Base-by-base conservation (phyloP, 2,329 filamentous ascomycete genomes). In the Aureobasidium sp. region DNA sequence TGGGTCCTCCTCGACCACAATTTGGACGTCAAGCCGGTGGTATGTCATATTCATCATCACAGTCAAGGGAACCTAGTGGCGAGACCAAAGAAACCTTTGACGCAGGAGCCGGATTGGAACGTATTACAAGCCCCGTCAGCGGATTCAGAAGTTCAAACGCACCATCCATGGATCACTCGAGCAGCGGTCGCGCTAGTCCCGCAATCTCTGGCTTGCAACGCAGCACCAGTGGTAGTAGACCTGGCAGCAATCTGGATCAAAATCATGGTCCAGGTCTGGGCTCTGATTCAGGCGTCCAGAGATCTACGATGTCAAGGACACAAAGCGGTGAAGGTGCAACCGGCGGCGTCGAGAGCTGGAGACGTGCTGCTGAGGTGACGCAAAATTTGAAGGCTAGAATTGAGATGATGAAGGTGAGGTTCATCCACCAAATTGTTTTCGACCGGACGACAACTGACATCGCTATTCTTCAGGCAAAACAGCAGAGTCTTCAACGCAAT, bases 311-410 rank as follows among this genome's bases (percentile, higher is more conserved):
- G 16, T 40, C 48, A 16, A 51, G 37, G 37, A 19, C 37, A 11
- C 35, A 40, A 24, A 32, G 17, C 25, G 45, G 25, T 44, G 55
- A 27, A 24, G 45, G 45, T 16, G 53, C 39, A 17, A 47, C 53
- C 25, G 27, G 53, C 25, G 83, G 83, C 1, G 83, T 84, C 16
- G 93, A 98, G 73, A 97, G 90, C 67, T 98, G 93, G 93, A 94
- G 90, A 74, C 79, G 93, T 61, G 93, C 93, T 16, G 93, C 93
- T 2, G 93, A 98, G 74, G 93, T 98, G 55, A 98, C 93, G 52
- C 96, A 90, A 70, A 93, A 96, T 68, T 71, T 98, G 64, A 98
- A 97, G 75, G 90, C 91, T 49, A 83, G 93, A 67, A 98, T 98
- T 69, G 93, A 97, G 75, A 87, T 93, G 76, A 98, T 98, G 93